These are phyloP conservation scores for Strobilomyces confusus DNA, from an alignment of 768 basidiomycete species.

Conservation along the genomic window DNA sequence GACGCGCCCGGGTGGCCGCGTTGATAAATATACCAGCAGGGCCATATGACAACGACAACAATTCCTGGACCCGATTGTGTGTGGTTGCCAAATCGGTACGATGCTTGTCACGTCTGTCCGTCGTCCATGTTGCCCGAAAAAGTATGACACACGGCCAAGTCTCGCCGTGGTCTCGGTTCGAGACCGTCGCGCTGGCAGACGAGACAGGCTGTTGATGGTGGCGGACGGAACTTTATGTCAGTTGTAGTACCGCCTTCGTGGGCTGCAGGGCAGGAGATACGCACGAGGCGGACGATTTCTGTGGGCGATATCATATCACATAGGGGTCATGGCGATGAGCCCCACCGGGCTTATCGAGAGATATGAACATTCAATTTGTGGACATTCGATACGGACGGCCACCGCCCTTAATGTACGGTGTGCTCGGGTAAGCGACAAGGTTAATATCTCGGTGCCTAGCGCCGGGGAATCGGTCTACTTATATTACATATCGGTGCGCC, in stretches of 20 bases:
- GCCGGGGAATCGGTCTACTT: background rate
- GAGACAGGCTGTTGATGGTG: background rate
- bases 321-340: too few species aligned
- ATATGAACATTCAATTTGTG: too few species aligned
- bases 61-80: too few species aligned
- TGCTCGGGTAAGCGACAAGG: background rate
- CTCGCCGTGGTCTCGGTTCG: constrained; percentile 1
- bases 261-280: background rate
- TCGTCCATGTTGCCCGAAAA: background rate
- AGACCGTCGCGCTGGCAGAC: background rate
- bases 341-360: background rate
- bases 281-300: background rate
- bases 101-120: background rate
- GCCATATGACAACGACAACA: too few species aligned
- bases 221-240: background rate
- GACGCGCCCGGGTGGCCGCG: background rate
- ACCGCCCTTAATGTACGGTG: constrained; percentile 1
- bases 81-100: background rate
- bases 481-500: background rate
- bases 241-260: background rate
- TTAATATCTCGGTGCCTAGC: constrained; percentile 11
- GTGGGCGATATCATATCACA: background rate
- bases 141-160: background rate
- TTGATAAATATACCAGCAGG: background rate
- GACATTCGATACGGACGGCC: background rate